Evolutionary conservation across 129 eudicot genomes (phyloP), one percentile per base, ranked within the genome.

Genomic region (Sambucus nigra): DNA sequence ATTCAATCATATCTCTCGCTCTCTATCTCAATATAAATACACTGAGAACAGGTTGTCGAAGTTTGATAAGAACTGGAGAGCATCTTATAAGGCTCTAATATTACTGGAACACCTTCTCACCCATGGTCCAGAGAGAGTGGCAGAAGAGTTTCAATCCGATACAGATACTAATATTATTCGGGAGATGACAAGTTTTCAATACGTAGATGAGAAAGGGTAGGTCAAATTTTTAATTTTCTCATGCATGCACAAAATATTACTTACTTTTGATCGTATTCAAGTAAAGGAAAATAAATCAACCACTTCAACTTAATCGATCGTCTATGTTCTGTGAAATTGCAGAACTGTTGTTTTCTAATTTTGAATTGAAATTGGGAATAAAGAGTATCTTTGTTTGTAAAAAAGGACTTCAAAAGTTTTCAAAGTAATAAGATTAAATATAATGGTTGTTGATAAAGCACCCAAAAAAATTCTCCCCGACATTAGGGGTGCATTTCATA

Each of bases 51-150:
- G 95, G 89, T 66, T 85, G 57, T 72, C 69, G 54, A 72, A 74
- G 66, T 85, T 74, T 68, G 83, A 85, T 66, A 72, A 60, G 64
- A 67, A 69, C 19, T 79, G 94, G 94, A 70, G 75, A 51, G 73
- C 64, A 0, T 79, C 83, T 47, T 78, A 75, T 41, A 83, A 79
- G 52, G 80, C 83, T 56, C 73, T 83, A 17, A 52, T 75, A 31
- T 29, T 83, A 41, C 33, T 85, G 71, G 95, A 85, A 54, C 61
- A 81, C 54, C 83, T 85, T 70, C 81, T 85, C 10, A 85, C 95
- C 4, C 89, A 77, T 72, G 95, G 95, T 63, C 95, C 95, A 24
- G 61, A 50, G 31, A 85, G 89, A 62, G 71, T 80, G 22, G 80
- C 74, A 8, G 86, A 85, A 63, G 94, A 83, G 51, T 85, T 85